phyloP scores from a whole-genome alignment of 768 basidiomycete genomes.

The Asterophora lycoperdoides region DNA sequence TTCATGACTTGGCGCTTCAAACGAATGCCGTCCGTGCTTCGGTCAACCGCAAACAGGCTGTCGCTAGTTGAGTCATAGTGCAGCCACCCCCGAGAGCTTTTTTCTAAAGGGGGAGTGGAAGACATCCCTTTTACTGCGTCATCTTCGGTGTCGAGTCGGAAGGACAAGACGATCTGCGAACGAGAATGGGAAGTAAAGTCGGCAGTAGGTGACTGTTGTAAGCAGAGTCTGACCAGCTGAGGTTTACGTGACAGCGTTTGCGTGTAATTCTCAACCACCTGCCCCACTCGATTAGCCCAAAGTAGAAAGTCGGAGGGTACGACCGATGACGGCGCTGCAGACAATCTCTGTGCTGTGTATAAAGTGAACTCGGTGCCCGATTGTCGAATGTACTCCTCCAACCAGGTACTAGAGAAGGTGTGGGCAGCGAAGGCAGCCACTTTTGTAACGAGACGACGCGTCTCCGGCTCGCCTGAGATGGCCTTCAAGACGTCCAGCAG shows the following conservation, averaged over 20 bases:
- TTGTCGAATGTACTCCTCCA: not conserved
- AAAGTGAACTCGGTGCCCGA: not conserved
- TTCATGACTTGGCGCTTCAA: conserved; percentile 1
- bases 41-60: not conserved
- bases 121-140: too few relatives aligned
- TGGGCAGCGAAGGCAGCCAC: too few relatives aligned
- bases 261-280: not conserved
- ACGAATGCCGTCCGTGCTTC: not conserved
- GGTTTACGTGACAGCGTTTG: conserved; percentile 3
- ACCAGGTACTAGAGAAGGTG: not conserved
- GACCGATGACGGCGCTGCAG: not conserved
- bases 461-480: not conserved
- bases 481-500: not conserved
- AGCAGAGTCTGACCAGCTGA: conserved; percentile 3
- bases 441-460: not conserved
- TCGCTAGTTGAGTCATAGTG: conserved; percentile 5
- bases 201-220: not conserved
- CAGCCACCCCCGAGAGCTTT: conserved; percentile 1
- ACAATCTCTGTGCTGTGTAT: conserved; percentile 1
- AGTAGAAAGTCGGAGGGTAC: not conserved
- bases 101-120: conserved; percentile 1
- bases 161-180: not conserved
- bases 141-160: not conserved
- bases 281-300: not conserved
- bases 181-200: not conserved